Percentiles rank a stretch among this genome's conserved stretches.
Evolutionary conservation across 257 asterid species (phyloP).

Genomic region (Echium plantagineum): DNA sequence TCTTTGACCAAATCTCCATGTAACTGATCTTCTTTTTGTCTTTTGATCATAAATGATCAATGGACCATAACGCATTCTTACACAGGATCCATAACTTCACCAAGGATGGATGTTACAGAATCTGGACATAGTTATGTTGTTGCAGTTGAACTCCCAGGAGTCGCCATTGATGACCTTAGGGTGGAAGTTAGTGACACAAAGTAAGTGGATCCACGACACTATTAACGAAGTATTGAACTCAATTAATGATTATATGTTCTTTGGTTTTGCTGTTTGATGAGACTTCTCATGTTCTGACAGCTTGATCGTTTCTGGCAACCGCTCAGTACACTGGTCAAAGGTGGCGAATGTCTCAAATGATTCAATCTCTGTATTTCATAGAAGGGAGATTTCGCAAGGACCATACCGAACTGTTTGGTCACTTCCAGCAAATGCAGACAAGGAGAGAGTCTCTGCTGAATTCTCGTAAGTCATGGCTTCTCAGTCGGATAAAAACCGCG

Average conservation of each 20-base stretch:
- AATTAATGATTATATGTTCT: background rate
- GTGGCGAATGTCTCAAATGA: constrained; percentile 14
- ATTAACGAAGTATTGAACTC: background rate
- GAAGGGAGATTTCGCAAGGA: constrained; percentile 55
- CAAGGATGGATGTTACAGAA: constrained; percentile 69
- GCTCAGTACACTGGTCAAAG: constrained; percentile 28
- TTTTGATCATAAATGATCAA: background rate
- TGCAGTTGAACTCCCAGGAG: constrained; percentile 73
- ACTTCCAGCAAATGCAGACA: constrained; percentile 55
- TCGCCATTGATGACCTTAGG: constrained; percentile 32
- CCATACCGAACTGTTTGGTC: constrained; percentile 62
- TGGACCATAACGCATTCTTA: background rate
- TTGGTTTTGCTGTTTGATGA: constrained; percentile 3
- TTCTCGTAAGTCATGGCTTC: constrained; percentile 41
- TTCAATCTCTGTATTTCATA: constrained; percentile 34
- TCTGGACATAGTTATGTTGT: constrained; percentile 40
- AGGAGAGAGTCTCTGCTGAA: constrained; percentile 57
- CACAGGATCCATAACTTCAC: constrained; percentile 46
- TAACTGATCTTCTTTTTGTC: background rate
- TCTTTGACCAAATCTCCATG: background rate
- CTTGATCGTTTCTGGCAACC: constrained; percentile 49
- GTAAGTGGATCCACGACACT: constrained; percentile 18
- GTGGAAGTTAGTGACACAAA: constrained; percentile 51
- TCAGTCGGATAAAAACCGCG: background rate
- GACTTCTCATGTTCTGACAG: constrained; percentile 26